Evolutionary conservation across 1,284 basidiomycete genomes (phyloP).

Genomic region (Cerrena zonata): DNA sequence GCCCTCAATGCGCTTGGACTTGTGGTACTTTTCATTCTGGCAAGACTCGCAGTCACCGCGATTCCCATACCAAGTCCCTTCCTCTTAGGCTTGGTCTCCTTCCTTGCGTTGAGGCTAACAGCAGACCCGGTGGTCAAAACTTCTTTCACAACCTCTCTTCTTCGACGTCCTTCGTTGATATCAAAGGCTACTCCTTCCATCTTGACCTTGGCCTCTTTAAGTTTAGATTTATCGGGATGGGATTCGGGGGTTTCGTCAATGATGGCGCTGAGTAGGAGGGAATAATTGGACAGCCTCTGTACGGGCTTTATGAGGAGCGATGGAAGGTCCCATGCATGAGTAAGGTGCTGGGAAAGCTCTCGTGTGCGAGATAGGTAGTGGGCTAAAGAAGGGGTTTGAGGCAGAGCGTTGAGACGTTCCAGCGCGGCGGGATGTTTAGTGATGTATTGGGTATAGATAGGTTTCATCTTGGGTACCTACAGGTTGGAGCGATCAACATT

Average conservation of each 20-base stretch:
- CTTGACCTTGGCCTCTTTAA: conserved; percentile 59
- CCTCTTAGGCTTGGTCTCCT: conserved; percentile 35
- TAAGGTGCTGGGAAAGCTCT: conserved; percentile 61
- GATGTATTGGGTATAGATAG: conserved; percentile 82
- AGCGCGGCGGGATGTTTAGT: conserved; percentile 78
- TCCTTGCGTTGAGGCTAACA: conserved; percentile 15
- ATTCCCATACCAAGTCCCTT: conserved; percentile 38
- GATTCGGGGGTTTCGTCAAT: conserved; percentile 71
- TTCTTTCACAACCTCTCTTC: conserved; percentile 80
- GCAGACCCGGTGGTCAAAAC: conserved; percentile 40
- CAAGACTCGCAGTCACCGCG: conserved; percentile 52
- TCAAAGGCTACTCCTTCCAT: conserved; percentile 77
- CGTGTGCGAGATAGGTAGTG: conserved; percentile 68
- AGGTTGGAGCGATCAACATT: too few relatives aligned
- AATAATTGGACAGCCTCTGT: conserved; percentile 88
- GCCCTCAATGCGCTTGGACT: background rate
- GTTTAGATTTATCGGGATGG: conserved; percentile 69
- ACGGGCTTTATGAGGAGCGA: conserved; percentile 88
- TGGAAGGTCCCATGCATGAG: conserved; percentile 90
- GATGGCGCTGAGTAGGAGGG: conserved; percentile 77
- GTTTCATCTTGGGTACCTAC: conserved; percentile 75
- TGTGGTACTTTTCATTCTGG: conserved; percentile 42
- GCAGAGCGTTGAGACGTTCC: conserved; percentile 49
- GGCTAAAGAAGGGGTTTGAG: conserved; percentile 51
- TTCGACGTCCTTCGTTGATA: conserved; percentile 81